Percentiles rank a stretch among this genome's conserved stretches.
phyloP scores from a whole-genome alignment of 768 basidiomycete genomes.

The Collybiopsis luxurians region DNA sequence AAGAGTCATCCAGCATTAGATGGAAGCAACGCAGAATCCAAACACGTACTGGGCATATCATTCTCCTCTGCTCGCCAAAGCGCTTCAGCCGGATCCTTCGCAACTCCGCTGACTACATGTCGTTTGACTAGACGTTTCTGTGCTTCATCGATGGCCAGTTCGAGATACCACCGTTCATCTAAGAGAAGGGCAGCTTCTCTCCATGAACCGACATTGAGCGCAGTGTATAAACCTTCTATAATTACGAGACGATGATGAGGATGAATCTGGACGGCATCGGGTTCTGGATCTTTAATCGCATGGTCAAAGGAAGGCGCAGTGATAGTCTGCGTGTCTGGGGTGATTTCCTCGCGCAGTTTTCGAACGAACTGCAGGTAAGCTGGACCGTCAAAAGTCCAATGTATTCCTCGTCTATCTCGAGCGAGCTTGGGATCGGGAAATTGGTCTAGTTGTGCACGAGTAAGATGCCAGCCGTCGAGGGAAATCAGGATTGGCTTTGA shows the following conservation, averaged over 20 bases:
- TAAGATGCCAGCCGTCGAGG: constrained; percentile 91
- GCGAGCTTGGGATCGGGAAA: constrained; percentile 78
- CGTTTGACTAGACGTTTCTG: constrained; percentile 60
- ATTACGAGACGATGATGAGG: constrained; percentile 75
- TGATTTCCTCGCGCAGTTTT: constrained; percentile 42
- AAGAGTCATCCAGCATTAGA: background rate
- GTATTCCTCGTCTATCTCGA: constrained; percentile 75
- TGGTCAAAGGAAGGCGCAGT: constrained; percentile 87
- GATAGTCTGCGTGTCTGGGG: constrained; percentile 25
- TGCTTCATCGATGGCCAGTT: constrained; percentile 55
- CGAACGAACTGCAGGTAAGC: constrained; percentile 69
- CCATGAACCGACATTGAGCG: constrained; percentile 78
- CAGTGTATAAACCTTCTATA: constrained; percentile 88
- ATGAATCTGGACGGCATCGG: constrained; percentile 53
- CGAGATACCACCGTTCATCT: constrained; percentile 79
- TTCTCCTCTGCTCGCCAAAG: constrained; percentile 72
- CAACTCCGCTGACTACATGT: constrained; percentile 78
- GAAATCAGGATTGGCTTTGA: constrained; percentile 54
- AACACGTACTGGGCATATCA: constrained; percentile 62
- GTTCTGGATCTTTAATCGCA: constrained; percentile 79
- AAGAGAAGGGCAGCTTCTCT: constrained; percentile 54
- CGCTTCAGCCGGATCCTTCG: constrained; percentile 61
- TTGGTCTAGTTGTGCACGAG: constrained; percentile 71
- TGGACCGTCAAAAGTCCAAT: constrained; percentile 89
- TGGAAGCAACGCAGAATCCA: background rate